Conservation (phyloP, 179 eudicot genomes). For the Sideroxylon spinosum region DNA sequence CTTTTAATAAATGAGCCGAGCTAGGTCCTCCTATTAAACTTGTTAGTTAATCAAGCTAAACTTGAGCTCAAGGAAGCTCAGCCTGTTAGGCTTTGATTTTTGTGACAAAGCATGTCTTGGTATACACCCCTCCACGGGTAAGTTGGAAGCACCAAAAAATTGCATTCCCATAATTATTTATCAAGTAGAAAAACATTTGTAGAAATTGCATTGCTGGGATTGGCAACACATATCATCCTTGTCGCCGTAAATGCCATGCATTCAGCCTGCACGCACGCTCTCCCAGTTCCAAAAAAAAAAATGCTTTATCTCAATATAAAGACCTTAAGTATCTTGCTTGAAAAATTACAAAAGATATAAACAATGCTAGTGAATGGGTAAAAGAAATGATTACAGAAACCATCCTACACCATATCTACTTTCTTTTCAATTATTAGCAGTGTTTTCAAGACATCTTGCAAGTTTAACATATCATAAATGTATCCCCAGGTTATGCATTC, state of each 20-base stretch:
- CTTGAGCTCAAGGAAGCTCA: no score
- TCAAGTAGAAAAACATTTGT: background rate
- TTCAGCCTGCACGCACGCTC: constrained; percentile 7
- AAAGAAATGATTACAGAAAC: background rate
- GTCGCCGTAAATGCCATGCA: background rate
- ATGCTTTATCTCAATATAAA: background rate
- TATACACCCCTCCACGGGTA: no score
- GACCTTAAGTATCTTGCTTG: background rate
- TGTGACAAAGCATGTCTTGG: background rate
- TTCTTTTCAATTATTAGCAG: background rate
- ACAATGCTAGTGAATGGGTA: background rate
- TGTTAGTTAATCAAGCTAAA: no score
- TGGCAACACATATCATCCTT: background rate
- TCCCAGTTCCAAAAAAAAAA: background rate
- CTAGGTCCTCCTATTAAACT: no score
- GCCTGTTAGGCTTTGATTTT: no score
- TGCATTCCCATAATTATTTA: background rate
- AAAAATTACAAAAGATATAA: background rate
- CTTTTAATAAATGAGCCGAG: no score
- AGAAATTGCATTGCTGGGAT: background rate
- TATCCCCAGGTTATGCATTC: background rate
- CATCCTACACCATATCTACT: background rate
- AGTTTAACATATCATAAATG: background rate
- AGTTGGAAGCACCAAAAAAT: background rate
- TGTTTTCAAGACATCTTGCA: background rate